A percentile compares a stretch with the other conserved stretches of the same genome.
Conservation (phyloP, 768 basidiomycete genomes). For the Russula sp. region DNA sequence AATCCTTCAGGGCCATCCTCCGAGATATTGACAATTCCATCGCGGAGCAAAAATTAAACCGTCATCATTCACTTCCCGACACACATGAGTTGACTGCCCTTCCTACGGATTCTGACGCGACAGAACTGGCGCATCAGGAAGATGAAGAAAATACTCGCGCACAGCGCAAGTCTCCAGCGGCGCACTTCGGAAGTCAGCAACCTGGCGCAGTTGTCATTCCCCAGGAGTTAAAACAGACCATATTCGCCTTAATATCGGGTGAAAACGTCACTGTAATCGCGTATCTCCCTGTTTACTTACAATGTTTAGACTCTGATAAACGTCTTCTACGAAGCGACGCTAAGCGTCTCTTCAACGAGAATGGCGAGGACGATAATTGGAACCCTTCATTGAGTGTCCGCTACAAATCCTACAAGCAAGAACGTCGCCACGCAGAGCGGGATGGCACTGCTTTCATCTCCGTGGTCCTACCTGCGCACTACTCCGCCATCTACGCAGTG, state of each 20-base stretch:
- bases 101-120: constrained; percentile 36
- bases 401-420: constrained; percentile 61
- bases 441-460: constrained; percentile 85
- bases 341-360: constrained; percentile 60
- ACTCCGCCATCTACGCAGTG: constrained; percentile 75
- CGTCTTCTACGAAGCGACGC: constrained; percentile 64
- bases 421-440: constrained; percentile 55
- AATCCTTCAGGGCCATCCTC: constrained; percentile 58
- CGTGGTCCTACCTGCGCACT: constrained; percentile 82
- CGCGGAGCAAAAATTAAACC: constrained; percentile 34
- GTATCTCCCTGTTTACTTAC: background rate
- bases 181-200: constrained; percentile 69
- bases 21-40: constrained; percentile 68
- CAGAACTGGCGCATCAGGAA: constrained; percentile 35
- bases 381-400: constrained; percentile 50
- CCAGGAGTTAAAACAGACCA: constrained; percentile 62
- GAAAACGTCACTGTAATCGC: constrained; percentile 25
- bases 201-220: constrained; percentile 74
- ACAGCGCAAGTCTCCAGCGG: constrained; percentile 74
- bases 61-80: constrained; percentile 24
- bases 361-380: constrained; percentile 47
- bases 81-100: constrained; percentile 58
- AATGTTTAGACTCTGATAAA: constrained; percentile 57
- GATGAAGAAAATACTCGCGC: constrained; percentile 39
- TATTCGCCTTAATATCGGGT: constrained; percentile 69